A percentile compares a stretch with the other conserved stretches of the same genome.
These are phyloP conservation scores for Ceratocystis variospora DNA, from an alignment of 2,329 filamentous ascomycete genomes.

Conservation along the genomic window DNA sequence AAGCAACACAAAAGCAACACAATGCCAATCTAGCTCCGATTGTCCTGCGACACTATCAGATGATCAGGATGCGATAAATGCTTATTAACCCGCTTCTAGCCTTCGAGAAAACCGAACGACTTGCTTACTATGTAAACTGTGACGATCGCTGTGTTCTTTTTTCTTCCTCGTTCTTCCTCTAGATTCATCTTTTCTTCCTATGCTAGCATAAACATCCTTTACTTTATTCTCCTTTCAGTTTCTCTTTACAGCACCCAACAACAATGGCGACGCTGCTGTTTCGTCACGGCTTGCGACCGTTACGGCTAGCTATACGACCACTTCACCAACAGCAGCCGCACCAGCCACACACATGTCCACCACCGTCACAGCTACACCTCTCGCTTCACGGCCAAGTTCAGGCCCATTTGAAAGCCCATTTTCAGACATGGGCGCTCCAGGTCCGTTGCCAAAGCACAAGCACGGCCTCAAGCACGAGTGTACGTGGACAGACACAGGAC, in stretches of 20 bases:
- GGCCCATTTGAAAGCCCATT: neutral
- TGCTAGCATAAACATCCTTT: neutral
- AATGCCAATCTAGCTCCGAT: neutral
- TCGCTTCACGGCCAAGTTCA: neutral
- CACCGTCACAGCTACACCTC: neutral
- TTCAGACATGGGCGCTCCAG: neutral
- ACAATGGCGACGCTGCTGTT: constrained; percentile 8
- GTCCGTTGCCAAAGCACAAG: neutral
- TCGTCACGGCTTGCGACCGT: constrained; percentile 4
- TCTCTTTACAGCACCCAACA: neutral
- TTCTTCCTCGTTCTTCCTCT: neutral
- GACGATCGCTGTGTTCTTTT: neutral
- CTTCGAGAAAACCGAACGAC: neutral
- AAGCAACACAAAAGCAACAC: neutral
- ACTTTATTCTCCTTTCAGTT: neutral
- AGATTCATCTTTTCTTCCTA: neutral
- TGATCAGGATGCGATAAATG: no score
- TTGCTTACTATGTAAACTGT: neutral
- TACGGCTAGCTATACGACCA: neutral
- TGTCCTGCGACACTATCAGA: neutral
- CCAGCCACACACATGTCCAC: constrained; percentile 3
- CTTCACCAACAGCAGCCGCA: neutral
- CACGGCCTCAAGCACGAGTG: neutral
- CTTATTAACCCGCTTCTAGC: neutral
- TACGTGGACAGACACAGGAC: neutral